phyloP scores from a whole-genome alignment of 1,139 yeast species.

The Pichia sp. region DNA sequence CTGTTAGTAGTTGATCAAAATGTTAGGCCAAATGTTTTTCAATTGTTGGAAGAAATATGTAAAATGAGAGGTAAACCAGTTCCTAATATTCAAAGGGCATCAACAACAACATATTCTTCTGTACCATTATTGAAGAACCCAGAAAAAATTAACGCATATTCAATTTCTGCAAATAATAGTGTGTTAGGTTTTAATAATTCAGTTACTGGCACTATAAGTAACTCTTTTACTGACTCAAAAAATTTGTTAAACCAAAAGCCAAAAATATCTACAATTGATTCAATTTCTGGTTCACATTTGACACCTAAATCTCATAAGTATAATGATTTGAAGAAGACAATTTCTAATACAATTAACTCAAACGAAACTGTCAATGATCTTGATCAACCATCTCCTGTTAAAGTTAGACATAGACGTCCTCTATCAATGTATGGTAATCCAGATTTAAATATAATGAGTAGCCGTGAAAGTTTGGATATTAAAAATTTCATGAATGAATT shows the following conservation, averaged over 20 bases:
- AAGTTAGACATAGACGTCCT: constrained; percentile 11
- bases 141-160: too few relatives aligned
- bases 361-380: neutral
- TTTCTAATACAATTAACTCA: neutral
- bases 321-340: constrained; percentile 3
- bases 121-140: neutral
- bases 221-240: too few relatives aligned
- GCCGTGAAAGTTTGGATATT: constrained; percentile 9
- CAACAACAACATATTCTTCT: neutral
- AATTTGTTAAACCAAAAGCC: neutral
- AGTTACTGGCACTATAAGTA: neutral
- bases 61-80: constrained; percentile 45
- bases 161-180: neutral
- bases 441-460: constrained; percentile 1
- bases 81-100: constrained; percentile 14
- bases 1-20: constrained; percentile 44
- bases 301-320: constrained; percentile 3
- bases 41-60: constrained; percentile 60
- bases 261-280: too few relatives aligned
- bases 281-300: neutral
- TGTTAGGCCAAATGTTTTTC: constrained; percentile 65
- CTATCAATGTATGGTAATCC: constrained; percentile 11
- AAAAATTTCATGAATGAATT: constrained; percentile 29
- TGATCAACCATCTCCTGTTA: neutral
- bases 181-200: neutral